A percentile compares a stretch with the other conserved stretches of the same genome.
Evolutionary conservation across 495 filamentous ascomycete species (phyloP).

Genomic region (Umbilicaria muhlenbergii): DNA sequence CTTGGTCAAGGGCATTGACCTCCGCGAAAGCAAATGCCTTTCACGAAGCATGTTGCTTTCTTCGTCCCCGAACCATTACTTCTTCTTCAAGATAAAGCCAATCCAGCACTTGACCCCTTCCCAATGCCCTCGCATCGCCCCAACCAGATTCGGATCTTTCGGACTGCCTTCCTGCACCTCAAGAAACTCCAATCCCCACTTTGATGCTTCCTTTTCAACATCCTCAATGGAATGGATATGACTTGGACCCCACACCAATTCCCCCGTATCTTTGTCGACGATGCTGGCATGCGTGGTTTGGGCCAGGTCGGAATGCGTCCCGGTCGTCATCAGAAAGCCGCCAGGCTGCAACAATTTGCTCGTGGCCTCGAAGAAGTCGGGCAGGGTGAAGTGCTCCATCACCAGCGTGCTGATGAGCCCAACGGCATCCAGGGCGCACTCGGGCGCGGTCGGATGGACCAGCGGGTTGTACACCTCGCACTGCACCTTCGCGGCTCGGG

Average conservation of each 20-base stretch:
- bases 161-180: conserved; percentile 6
- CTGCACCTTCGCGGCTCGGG: conserved; percentile 14
- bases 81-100: neutral
- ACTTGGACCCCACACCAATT: conserved; percentile 47
- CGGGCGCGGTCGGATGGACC: conserved; percentile 9
- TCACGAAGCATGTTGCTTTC: too few relatives aligned
- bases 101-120: neutral
- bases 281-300: conserved; percentile 49
- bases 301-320: conserved; percentile 64
- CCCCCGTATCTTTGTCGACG: conserved; percentile 35
- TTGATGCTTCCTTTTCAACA: conserved; percentile 36
- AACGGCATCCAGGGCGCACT: conserved; percentile 15
- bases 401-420: conserved; percentile 51
- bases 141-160: conserved; percentile 5
- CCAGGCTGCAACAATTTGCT: conserved; percentile 30
- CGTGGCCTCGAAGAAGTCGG: conserved; percentile 38
- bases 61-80: too few relatives aligned
- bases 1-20: too few relatives aligned
- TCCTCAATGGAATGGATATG: conserved; percentile 41
- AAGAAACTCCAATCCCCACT: conserved; percentile 34
- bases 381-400: conserved; percentile 48
- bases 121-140: neutral
- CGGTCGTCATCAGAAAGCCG: conserved; percentile 45
- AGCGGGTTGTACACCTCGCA: conserved; percentile 17
- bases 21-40: too few relatives aligned